Evolutionary conservation across 768 basidiomycete genomes (phyloP).

Genomic region (Amanita pseudoporphyria): DNA sequence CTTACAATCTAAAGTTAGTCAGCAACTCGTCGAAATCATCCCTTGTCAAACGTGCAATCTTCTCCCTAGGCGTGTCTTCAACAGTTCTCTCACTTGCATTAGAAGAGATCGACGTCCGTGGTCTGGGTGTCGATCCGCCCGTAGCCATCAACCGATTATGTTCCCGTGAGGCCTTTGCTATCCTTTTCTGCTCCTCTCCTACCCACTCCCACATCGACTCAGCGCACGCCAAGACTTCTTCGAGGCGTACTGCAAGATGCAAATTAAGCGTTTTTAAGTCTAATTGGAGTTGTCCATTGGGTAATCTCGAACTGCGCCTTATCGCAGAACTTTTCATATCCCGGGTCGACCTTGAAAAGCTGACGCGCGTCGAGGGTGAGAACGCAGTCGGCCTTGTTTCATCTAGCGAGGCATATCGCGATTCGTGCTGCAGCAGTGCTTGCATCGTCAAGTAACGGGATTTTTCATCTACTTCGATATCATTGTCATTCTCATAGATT

Average conservation of each 20-base stretch:
- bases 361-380: slow-evolving; percentile 28
- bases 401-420: slow-evolving; percentile 40
- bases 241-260: slow-evolving; percentile 49
- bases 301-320: slow-evolving; percentile 29
- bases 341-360: slow-evolving; percentile 14
- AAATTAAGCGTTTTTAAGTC: slow-evolving; percentile 53
- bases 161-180: slow-evolving; percentile 3
- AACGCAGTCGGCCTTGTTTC: slow-evolving; percentile 30
- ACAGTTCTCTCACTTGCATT: slow-evolving; percentile 9
- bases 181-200: slow-evolving; percentile 32
- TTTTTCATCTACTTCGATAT: slow-evolving; percentile 16
- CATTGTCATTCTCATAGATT: slow-evolving; percentile 9
- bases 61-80: slow-evolving; percentile 20
- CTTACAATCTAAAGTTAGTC: slow-evolving; percentile 53
- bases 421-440: slow-evolving; percentile 26
- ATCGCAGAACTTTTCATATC: slow-evolving; percentile 9
- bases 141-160: slow-evolving; percentile 4
- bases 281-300: slow-evolving; percentile 42
- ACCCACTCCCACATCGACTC: slow-evolving; percentile 82
- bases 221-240: slow-evolving; percentile 59
- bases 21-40: slow-evolving; percentile 55
- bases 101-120: slow-evolving; percentile 10
- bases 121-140: neutral
- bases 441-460: slow-evolving; percentile 25
- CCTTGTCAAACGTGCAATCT: slow-evolving; percentile 41